phyloP scores from a whole-genome alignment of 306 rosid species.

The Vigna nakashimae region DNA sequence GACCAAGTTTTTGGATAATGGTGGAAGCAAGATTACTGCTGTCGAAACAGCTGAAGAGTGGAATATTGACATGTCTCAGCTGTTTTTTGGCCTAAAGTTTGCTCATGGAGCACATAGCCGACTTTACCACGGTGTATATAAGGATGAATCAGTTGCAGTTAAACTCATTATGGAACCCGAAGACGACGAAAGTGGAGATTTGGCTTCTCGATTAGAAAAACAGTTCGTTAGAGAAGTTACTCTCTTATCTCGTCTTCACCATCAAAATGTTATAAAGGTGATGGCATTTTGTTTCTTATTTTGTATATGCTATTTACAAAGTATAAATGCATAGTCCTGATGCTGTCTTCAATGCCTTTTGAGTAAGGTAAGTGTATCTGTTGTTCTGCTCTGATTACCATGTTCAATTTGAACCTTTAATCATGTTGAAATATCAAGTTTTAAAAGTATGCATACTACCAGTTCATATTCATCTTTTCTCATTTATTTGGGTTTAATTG shows the following conservation, averaged over 20 bases:
- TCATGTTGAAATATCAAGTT: neutral
- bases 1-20: constrained; percentile 76
- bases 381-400: constrained; percentile 1
- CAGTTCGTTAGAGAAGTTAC: constrained; percentile 83
- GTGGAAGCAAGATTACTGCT: constrained; percentile 77
- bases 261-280: constrained; percentile 85
- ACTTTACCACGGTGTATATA: constrained; percentile 89
- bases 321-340: constrained; percentile 11
- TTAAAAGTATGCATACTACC: constrained; percentile 8
- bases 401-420: constrained; percentile 10
- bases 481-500: constrained; percentile 37
- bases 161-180: constrained; percentile 83
- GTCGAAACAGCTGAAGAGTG: constrained; percentile 79
- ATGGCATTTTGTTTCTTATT: constrained; percentile 30
- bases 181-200: constrained; percentile 71
- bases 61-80: constrained; percentile 77
- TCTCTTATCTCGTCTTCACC: constrained; percentile 80
- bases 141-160: constrained; percentile 78
- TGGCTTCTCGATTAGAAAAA: constrained; percentile 76
- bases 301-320: neutral
- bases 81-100: constrained; percentile 84
- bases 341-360: constrained; percentile 24
- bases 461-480: constrained; percentile 12
- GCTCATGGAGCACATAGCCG: constrained; percentile 99
- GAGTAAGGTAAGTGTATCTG: constrained; percentile 20